phyloP scores from a whole-genome alignment of 352 stramenopile genomes.

The Globisporangium irregulare region DNA sequence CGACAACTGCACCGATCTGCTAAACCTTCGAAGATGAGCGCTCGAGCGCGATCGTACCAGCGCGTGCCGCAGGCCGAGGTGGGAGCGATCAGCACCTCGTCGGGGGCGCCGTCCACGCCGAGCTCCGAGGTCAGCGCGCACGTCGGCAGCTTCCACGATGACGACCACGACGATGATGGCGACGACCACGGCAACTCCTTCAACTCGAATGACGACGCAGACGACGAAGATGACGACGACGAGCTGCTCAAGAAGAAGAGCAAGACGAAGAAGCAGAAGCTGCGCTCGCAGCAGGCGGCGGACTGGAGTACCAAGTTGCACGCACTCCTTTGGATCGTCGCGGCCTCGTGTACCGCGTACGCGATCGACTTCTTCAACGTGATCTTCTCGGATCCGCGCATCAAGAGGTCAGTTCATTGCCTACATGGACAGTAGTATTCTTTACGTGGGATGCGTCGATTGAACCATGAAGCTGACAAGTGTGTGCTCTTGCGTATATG shows the following conservation, averaged over 20 bases:
- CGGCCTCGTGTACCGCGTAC: conserved; percentile 47
- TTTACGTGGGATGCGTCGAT: not conserved
- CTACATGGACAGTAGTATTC: not conserved
- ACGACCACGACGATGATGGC: conserved; percentile 31
- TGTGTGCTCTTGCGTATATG: conserved; percentile 1
- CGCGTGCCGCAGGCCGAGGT: conserved; percentile 48
- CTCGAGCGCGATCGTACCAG: conserved; percentile 30
- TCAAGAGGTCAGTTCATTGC: conserved; percentile 36
- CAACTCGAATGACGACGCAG: conserved; percentile 18
- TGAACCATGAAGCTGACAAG: not conserved
- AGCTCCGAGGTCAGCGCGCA: conserved; percentile 23
- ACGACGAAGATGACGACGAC: conserved; percentile 32
- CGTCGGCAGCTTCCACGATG: conserved; percentile 29
- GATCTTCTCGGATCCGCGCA: conserved; percentile 54
- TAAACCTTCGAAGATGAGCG: conserved; percentile 9
- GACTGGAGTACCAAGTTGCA: conserved; percentile 73
- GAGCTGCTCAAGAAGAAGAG: conserved; percentile 26
- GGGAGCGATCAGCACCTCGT: not conserved
- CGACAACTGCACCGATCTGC: too few relatives aligned
- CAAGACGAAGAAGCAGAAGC: conserved; percentile 16
- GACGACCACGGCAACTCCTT: conserved; percentile 25
- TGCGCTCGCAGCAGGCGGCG: conserved; percentile 45
- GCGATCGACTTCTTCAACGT: conserved; percentile 72
- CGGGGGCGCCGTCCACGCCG: not conserved
- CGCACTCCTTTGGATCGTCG: conserved; percentile 68